Base-by-base conservation (phyloP, 1,284 basidiomycete genomes). In the Bondarzewia mesenterica region DNA sequence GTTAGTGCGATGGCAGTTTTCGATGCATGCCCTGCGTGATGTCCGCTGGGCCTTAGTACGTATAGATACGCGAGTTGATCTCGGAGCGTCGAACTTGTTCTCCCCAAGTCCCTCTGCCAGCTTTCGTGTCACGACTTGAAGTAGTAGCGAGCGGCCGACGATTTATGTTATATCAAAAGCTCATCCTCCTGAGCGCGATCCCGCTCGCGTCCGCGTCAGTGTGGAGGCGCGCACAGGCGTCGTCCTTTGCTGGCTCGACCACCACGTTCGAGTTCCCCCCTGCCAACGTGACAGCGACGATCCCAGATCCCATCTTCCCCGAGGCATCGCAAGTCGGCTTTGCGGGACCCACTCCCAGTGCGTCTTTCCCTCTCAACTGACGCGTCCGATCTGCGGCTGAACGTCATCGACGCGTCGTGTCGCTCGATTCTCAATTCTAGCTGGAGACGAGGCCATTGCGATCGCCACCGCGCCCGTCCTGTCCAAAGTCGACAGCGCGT, bases 311-410 rank as follows among this genome's bases (percentile, higher is more conserved):
- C 1, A 55, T 55, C 45, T 65, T 63, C 50, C 63, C 64, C 4
- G 59, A 56, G 41, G 51, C 55, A 15, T 50, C 51, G 14, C 44
- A 57, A 18, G 61, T 65, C 7, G 64, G 62, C 25, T 59, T 55
- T 43, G 44, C 61, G 3, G 64, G 64, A 3, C 58, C 64, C 6
- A 64, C 63, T 15, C 62, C 63, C 4, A 64, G 63, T 58, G 45
- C 23, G 45, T 41, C 8, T 7, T 46, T 43, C 38, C 38, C 38
- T 27, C 16, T 40, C 38, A 10, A n/a, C n/a, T n/a, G n/a, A n/a
- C 36, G 36, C 8, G 20, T 37, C 4, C 36, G 5, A 3, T 37
- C 36, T 37, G 8, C 36, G 5, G 3, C 4, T 35, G 8, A n/a
- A 8, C 32, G 10, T 35, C 32, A 8, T 22, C 23, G 42, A 32